These are phyloP conservation scores for Biscogniauxia marginata DNA, from an alignment of 2,329 filamentous ascomycete genomes.

Conservation along the genomic window DNA sequence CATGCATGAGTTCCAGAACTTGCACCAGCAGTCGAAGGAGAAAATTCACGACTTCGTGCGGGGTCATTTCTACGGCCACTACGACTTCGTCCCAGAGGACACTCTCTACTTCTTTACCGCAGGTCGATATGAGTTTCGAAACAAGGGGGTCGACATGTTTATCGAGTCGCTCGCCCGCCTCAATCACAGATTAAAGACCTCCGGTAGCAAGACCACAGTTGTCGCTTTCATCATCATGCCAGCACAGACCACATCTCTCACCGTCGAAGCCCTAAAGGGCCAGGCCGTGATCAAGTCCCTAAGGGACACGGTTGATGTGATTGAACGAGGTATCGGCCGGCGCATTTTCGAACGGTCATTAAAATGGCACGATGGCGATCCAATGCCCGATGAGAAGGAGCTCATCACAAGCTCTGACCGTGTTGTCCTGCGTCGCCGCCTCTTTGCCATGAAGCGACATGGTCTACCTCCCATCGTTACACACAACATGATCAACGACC, in stretches of 20 bases:
- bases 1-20: constrained; percentile 97
- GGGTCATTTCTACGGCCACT: constrained; percentile 97
- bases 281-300: constrained; percentile 97
- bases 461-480: constrained; percentile 92
- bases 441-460: constrained; percentile 96
- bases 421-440: constrained; percentile 81
- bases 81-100: constrained; percentile 95
- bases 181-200: constrained; percentile 85
- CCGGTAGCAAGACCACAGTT: constrained; percentile 87
- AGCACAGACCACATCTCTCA: constrained; percentile 90
- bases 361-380: constrained; percentile 91
- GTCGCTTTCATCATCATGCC: constrained; percentile 99
- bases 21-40: constrained; percentile 94
- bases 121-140: constrained; percentile 94
- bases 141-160: constrained; percentile 99
- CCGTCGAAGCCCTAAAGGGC: constrained; percentile 92
- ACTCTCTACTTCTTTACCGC: constrained; percentile 98
- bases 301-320: constrained; percentile 87
- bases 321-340: constrained; percentile 88
- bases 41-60: constrained; percentile 98
- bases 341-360: constrained; percentile 93
- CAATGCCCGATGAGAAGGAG: constrained; percentile 94
- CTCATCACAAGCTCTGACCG: constrained; percentile 89
- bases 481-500: constrained; percentile 96
- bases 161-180: constrained; percentile 93